These are phyloP conservation scores for Paxillus ammoniavirescens DNA, from an alignment of 768 basidiomycete species.

Conservation along the genomic window DNA sequence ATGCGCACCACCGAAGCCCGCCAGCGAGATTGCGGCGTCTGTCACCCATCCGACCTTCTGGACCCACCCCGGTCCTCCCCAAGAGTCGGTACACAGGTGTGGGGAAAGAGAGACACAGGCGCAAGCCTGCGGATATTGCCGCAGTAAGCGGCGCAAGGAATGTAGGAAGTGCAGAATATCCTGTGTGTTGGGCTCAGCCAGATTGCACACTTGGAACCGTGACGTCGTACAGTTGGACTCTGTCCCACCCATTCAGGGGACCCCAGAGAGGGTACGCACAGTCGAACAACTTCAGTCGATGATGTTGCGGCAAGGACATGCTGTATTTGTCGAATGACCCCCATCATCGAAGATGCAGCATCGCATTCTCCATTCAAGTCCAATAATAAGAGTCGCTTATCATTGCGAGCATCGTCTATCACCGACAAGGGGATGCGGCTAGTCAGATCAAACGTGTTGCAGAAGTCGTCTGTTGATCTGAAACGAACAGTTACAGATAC, in stretches of 20 bases:
- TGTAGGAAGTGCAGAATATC: slow-evolving; percentile 73
- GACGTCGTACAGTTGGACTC: slow-evolving; percentile 45
- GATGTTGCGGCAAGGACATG: slow-evolving; percentile 25
- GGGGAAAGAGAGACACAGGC: slow-evolving; percentile 69
- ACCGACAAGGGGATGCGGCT: slow-evolving; percentile 52
- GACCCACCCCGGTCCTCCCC: slow-evolving; percentile 69
- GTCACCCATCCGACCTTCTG: slow-evolving; percentile 77
- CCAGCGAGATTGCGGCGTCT: slow-evolving; percentile 71
- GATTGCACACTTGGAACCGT: neutral
- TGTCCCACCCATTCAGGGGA: slow-evolving; percentile 71
- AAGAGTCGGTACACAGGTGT: slow-evolving; percentile 54
- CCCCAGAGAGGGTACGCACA: slow-evolving; percentile 64
- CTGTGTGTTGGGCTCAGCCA: slow-evolving; percentile 36
- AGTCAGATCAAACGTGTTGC: slow-evolving; percentile 72
- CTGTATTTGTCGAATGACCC: slow-evolving; percentile 32
- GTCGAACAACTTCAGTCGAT: slow-evolving; percentile 43
- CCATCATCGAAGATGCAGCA: slow-evolving; percentile 14
- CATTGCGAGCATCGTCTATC: slow-evolving; percentile 42
- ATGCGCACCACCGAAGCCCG: slow-evolving; percentile 74
- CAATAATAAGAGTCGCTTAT: slow-evolving; percentile 39
- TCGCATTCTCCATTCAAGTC: slow-evolving; percentile 14
- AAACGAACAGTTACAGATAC: slow-evolving; percentile 11
- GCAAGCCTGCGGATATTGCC: slow-evolving; percentile 56
- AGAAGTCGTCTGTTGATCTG: slow-evolving; percentile 61
- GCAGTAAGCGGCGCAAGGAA: slow-evolving; percentile 59